Conservation (phyloP, 169 alveolate genomes). For the Cardiosporidium cionae region DNA sequence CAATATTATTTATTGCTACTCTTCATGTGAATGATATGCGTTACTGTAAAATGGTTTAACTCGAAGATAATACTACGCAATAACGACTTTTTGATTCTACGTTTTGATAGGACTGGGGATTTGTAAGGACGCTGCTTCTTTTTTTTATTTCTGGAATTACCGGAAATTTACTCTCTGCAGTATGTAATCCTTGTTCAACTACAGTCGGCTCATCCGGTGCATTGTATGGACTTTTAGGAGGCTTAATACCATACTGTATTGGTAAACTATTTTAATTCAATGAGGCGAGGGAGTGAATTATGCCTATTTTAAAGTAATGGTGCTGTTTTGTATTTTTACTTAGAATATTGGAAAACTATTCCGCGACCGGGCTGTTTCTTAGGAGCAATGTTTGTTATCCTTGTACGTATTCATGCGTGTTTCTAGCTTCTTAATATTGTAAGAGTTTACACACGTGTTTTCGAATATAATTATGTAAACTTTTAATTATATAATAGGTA, state of each 20-base stretch:
- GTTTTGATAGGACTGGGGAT: slow-evolving; percentile 69
- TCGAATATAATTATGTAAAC: no score
- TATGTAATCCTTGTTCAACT: slow-evolving; percentile 71
- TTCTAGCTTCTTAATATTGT: no score
- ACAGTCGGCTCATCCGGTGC: slow-evolving; percentile 84
- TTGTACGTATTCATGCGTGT: slow-evolving; percentile 34
- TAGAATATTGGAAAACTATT: slow-evolving; percentile 70
- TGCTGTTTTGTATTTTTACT: no score
- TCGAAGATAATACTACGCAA: no score
- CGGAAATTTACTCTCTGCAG: slow-evolving; percentile 70
- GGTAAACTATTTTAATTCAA: slow-evolving; percentile 22
- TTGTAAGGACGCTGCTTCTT: slow-evolving; percentile 55
- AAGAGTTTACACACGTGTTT: no score
- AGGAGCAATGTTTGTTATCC: slow-evolving; percentile 42
- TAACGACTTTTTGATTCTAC: no score
- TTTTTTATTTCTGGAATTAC: slow-evolving; percentile 64
- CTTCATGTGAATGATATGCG: no score
- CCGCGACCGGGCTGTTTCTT: slow-evolving; percentile 65
- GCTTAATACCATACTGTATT: slow-evolving; percentile 66
- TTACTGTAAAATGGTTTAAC: no score
- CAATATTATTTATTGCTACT: no score
- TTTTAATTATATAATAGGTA: neutral
- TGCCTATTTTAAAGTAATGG: no score
- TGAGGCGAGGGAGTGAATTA: no score
- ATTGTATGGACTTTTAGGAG: slow-evolving; percentile 73